Evolutionary conservation across 495 filamentous ascomycete genomes (phyloP), one percentile per base, ranked within the genome.

Genomic region (Penicillium paradoxum): DNA sequence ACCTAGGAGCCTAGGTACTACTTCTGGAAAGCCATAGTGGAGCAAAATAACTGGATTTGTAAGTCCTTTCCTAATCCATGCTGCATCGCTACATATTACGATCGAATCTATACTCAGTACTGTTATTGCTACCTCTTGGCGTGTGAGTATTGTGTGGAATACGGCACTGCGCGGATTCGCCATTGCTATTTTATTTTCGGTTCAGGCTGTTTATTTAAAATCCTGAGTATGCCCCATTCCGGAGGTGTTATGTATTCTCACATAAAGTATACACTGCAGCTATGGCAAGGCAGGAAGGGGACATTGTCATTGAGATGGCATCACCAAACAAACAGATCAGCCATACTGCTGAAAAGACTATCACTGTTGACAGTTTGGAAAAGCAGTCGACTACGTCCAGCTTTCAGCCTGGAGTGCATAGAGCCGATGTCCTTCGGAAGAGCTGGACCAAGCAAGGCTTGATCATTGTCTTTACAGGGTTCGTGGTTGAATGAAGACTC

Each of bases 401-500:
- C n/a, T 21, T 65, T 7, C 62, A 65, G 32, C 56, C 58, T 7
- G 58, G 62, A 44, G 62, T 65, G 17, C 38, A 55, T 4, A 57
- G 54, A 14, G 62, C 62, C 15, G 62, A 62, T 21, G 33, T 59
- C 21, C 44, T 61, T 36, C 58, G 62, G 8, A 59, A 57, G 19
- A 52, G 53, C 1, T 62, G 62, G 62, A 61, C 56, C 1, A 65
- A 51, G 39, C 53, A 57, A 49, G 58, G 62, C 0, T 33, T 65
- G 32, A 47, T 55, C 10, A 40, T 59, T 9, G 54, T 59, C 14
- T 65, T 65, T 41, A 45, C 57, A 9, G 62, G 62, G 62, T 62
- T 40, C 0, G 40, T 38, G 6, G 5, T 11, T 18, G 14, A 4
- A 37, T 14, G n/a, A 1, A 10, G 6, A 45, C 32, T 22, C 1